Conservation (phyloP, 2,329 filamentous ascomycete species). For the Emmonsiellopsis sp. region DNA sequence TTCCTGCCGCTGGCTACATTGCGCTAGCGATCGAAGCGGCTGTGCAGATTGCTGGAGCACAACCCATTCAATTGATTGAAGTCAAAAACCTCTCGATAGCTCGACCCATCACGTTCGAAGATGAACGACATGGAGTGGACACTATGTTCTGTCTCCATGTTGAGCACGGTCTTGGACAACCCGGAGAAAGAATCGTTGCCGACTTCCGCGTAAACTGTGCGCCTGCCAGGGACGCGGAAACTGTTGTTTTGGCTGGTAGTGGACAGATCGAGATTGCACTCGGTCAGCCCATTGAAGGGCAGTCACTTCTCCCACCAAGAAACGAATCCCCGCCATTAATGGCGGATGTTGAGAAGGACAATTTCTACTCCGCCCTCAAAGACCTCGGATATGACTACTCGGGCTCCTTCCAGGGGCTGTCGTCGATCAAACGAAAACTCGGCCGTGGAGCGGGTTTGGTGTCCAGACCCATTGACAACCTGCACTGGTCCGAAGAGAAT, state of each 20-base stretch:
- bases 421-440: slow-evolving; percentile 11
- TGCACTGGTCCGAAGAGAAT: background rate
- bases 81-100: slow-evolving; percentile 12
- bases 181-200: background rate
- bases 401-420: slow-evolving; percentile 12
- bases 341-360: slow-evolving; percentile 2
- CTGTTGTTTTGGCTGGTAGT: background rate
- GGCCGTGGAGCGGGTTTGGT: background rate
- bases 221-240: background rate
- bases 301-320: background rate
- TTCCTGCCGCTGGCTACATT: slow-evolving; percentile 20
- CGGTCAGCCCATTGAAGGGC: background rate
- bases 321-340: background rate
- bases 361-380: slow-evolving; percentile 13
- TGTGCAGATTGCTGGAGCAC: slow-evolving; percentile 1
- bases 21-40: slow-evolving; percentile 19
- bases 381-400: slow-evolving; percentile 16
- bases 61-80: slow-evolving; percentile 10
- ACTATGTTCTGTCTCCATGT: slow-evolving; percentile 2
- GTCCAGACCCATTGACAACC: background rate
- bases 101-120: slow-evolving; percentile 11
- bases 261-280: slow-evolving; percentile 1
- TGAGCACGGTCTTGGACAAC: background rate
- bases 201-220: slow-evolving; percentile 1
- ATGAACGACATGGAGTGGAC: slow-evolving; percentile 6